Percentiles rank a stretch among this genome's conserved stretches.
Evolutionary conservation across 2,329 filamentous ascomycete genomes (phyloP).

Genomic region (Ophiobolus disseminans): DNA sequence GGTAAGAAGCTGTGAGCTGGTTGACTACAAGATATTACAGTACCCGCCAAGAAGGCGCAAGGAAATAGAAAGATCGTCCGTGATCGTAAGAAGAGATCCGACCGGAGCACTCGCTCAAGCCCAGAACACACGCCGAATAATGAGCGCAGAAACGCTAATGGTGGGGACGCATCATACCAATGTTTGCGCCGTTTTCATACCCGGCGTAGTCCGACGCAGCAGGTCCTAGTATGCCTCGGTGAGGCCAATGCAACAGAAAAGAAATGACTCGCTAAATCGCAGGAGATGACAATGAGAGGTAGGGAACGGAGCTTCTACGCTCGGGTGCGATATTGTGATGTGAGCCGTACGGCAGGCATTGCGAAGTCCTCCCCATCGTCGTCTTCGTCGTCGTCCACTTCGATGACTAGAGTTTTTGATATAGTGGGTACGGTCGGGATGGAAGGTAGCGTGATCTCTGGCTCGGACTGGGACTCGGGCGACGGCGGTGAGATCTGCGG

Average conservation of each 20-base stretch:
- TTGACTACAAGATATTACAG: too few relatives aligned
- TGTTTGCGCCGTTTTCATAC: background rate
- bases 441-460: slow-evolving; percentile 14
- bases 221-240: background rate
- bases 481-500: slow-evolving; percentile 16
- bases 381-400: slow-evolving; percentile 46
- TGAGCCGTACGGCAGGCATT: slow-evolving; percentile 48
- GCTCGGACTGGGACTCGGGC: slow-evolving; percentile 9
- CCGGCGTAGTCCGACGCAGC: background rate
- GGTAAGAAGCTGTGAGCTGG: too few relatives aligned
- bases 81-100: too few relatives aligned
- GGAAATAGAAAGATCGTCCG: too few relatives aligned
- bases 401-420: slow-evolving; percentile 40
- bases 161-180: too few relatives aligned
- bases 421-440: slow-evolving; percentile 5
- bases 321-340: slow-evolving; percentile 33
- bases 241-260: slow-evolving; percentile 17
- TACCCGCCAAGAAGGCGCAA: too few relatives aligned
- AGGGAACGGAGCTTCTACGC: slow-evolving; percentile 11
- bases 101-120: too few relatives aligned
- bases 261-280: slow-evolving; percentile 40
- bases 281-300: slow-evolving; percentile 14
- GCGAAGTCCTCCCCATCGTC: slow-evolving; percentile 43
- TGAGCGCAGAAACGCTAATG: too few relatives aligned
- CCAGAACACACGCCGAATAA: too few relatives aligned